A percentile compares a stretch with the other conserved stretches of the same genome.
phyloP scores from a whole-genome alignment of 108 stramenopile species.

The Fistulifera pelliculosa region DNA sequence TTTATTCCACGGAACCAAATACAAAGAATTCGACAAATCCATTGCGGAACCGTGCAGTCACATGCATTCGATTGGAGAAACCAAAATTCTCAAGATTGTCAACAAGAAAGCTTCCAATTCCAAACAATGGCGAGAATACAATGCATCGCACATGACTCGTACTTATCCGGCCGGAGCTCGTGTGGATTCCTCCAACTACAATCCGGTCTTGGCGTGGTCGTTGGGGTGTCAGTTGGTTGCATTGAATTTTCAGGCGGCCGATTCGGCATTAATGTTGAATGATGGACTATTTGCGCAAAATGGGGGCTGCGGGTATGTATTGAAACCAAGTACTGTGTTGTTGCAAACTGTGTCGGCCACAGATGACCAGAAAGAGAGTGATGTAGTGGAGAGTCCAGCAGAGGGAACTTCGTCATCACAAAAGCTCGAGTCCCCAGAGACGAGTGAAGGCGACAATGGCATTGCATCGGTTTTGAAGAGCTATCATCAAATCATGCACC shows the following conservation, averaged over 20 bases:
- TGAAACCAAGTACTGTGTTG: slow-evolving; percentile 61
- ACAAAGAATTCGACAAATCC: slow-evolving; percentile 36
- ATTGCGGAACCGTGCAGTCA: slow-evolving; percentile 28
- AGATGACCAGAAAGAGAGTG: too few species aligned
- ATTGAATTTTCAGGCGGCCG: slow-evolving; percentile 87
- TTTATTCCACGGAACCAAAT: slow-evolving; percentile 55
- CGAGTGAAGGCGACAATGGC: too few species aligned
- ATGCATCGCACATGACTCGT: slow-evolving; percentile 64
- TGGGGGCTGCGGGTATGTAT: slow-evolving; percentile 86
- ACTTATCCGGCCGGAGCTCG: slow-evolving; percentile 82
- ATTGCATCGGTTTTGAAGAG: too few species aligned
- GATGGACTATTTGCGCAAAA: slow-evolving; percentile 85
- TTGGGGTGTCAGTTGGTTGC: slow-evolving; percentile 90
- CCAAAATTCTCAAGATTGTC: slow-evolving; percentile 48
- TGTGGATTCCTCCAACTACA: slow-evolving; percentile 89
- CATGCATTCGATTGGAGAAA: slow-evolving; percentile 74
- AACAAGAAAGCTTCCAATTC: slow-evolving; percentile 23
- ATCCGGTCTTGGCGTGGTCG: slow-evolving; percentile 82
- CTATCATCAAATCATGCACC: too few species aligned
- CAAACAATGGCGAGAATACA: slow-evolving; percentile 60
- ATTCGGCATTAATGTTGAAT: slow-evolving; percentile 65
- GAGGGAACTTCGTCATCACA: too few species aligned
- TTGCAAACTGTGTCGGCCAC: neutral
- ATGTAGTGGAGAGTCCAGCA: too few species aligned
- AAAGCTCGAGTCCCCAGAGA: too few species aligned